These are phyloP conservation scores for Didymella arachidicola DNA, from an alignment of 2,329 filamentous ascomycete genomes.

Conservation along the genomic window DNA sequence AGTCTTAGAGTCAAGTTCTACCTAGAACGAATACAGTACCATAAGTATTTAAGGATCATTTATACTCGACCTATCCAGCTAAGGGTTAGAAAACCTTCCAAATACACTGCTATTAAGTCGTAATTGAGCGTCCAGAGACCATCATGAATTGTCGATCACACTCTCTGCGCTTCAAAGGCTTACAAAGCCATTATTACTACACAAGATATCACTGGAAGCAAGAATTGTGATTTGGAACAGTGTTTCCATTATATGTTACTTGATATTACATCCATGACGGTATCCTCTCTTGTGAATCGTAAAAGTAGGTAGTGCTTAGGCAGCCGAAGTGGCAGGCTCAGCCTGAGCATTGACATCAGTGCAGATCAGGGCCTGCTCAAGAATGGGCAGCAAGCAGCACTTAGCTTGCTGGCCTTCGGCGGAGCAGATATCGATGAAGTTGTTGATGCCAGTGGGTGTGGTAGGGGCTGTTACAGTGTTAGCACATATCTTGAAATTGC, in stretches of 20 bases:
- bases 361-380: conserved; percentile 53
- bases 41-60: no score
- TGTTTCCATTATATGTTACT: not conserved
- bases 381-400: conserved; percentile 65
- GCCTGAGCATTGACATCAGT: conserved; percentile 41
- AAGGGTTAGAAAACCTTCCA: not conserved
- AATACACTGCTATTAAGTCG: not conserved
- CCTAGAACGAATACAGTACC: not conserved
- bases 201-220: no score
- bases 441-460: conserved; percentile 50
- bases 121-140: not conserved
- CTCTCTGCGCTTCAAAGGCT: no score
- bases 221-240: not conserved
- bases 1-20: not conserved
- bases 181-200: not conserved
- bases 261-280: not conserved
- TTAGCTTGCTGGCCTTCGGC: conserved; percentile 62
- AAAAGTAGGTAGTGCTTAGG: not conserved
- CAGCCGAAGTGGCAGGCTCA: conserved; percentile 5
- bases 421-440: conserved; percentile 59
- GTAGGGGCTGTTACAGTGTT: conserved; percentile 39
- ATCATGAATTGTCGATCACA: not conserved
- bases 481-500: not conserved
- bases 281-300: not conserved
- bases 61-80: no score